Evolutionary conservation across 1,284 basidiomycete genomes (phyloP).

Genomic region (Cutaneotrichosporon sp.): DNA sequence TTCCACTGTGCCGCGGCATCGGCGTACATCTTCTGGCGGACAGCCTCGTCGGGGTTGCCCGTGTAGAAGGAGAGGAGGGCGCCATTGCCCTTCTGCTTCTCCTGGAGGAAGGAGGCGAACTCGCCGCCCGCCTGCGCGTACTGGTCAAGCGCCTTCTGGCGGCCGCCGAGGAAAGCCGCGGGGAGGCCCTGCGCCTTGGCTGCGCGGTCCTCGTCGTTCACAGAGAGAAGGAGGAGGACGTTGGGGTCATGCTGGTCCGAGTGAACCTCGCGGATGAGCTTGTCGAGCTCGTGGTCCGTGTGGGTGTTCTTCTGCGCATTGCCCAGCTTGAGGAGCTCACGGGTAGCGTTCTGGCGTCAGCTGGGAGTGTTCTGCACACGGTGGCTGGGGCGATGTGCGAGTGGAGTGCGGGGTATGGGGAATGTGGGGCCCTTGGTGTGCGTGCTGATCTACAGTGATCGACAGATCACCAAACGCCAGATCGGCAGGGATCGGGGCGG

Average conservation of each 20-base stretch:
- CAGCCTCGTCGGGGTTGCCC: constrained; percentile 30
- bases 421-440: not conserved
- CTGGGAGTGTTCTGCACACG: too few relatives aligned
- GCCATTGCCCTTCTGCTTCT: constrained; percentile 59
- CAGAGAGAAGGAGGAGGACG: constrained; percentile 56
- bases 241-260: constrained; percentile 64
- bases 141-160: constrained; percentile 53
- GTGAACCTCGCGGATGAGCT: constrained; percentile 57
- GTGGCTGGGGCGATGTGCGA: too few relatives aligned
- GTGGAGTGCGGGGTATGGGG: not conserved
- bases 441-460: not conserved
- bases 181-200: constrained; percentile 55
- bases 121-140: constrained; percentile 55
- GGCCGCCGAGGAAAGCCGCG: constrained; percentile 55
- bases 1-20: constrained; percentile 43
- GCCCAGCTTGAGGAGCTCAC: constrained; percentile 58
- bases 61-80: constrained; percentile 53
- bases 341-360: constrained; percentile 53
- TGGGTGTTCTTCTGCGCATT: constrained; percentile 37
- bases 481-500: too few relatives aligned
- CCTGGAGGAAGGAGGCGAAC: constrained; percentile 61
- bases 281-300: constrained; percentile 33
- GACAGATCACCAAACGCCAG: not conserved
- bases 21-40: constrained; percentile 28
- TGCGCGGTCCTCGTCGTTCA: constrained; percentile 60